phyloP scores from a whole-genome alignment of 805 yeast species.

The Candida sanyiensis region DNA sequence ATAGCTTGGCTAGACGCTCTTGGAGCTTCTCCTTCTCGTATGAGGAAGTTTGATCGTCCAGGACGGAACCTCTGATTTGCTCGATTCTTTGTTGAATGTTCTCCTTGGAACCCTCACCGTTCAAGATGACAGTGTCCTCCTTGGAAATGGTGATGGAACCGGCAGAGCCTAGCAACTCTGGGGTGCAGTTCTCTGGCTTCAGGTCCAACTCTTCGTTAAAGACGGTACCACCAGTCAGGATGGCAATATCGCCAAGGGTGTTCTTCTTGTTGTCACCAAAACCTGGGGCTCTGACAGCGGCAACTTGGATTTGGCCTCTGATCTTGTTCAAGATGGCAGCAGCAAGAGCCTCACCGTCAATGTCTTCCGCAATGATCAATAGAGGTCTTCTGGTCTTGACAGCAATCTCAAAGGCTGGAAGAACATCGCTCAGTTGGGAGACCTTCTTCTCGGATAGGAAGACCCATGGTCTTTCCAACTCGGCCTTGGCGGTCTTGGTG shows the following conservation, averaged over 20 bases:
- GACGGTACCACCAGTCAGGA: constrained; percentile 70
- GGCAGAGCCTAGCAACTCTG: constrained; percentile 85
- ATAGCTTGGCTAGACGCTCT: constrained; percentile 94
- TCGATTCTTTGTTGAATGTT: constrained; percentile 86
- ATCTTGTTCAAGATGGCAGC: constrained; percentile 97
- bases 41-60: constrained; percentile 34
- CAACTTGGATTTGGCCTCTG: constrained; percentile 97
- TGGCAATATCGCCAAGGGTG: constrained; percentile 91
- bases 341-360: constrained; percentile 98
- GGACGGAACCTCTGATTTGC: constrained; percentile 27
- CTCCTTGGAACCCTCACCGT: constrained; percentile 91
- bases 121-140: constrained; percentile 92
- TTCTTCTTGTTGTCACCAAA: constrained; percentile 98
- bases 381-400: constrained; percentile 93
- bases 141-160: constrained; percentile 92
- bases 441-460: constrained; percentile 85
- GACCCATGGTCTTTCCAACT: constrained; percentile 90
- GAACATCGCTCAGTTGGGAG: constrained; percentile 80
- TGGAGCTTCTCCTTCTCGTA: constrained; percentile 96
- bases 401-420: constrained; percentile 91
- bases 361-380: constrained; percentile 91
- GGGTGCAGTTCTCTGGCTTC: constrained; percentile 93
- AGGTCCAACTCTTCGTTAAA: constrained; percentile 69
- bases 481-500: constrained; percentile 84
- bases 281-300: constrained; percentile 98